Conservation (phyloP, 192 early-diverging fungal species). For the Umbelopsis isabellina region DNA sequence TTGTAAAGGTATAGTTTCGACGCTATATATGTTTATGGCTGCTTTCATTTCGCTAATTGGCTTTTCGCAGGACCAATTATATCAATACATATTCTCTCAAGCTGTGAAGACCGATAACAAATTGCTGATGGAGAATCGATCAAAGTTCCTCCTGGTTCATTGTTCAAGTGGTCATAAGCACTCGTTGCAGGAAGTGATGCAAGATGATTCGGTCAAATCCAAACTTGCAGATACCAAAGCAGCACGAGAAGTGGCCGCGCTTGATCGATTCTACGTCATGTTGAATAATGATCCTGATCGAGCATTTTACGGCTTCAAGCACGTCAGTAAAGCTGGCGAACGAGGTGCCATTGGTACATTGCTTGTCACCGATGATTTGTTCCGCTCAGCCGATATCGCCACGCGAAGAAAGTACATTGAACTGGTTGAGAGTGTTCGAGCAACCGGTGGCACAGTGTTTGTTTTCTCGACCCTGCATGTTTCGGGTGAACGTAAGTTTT, state of each 20-base stretch:
- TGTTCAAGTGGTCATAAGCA: conserved; percentile 97
- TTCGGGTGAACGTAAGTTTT: conserved; percentile 85
- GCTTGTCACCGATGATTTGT: conserved; percentile 91
- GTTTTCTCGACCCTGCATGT: conserved; percentile 94
- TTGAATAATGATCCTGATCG: conserved; percentile 85
- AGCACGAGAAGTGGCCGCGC: conserved; percentile 76
- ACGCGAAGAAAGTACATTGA: conserved; percentile 85
- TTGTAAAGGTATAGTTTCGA: conserved; percentile 70
- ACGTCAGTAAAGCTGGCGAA: conserved; percentile 85
- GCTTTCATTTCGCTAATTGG: not conserved
- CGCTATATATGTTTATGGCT: not conserved
- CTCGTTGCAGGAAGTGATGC: conserved; percentile 91
- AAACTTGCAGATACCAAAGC: conserved; percentile 92
- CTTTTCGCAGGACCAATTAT: conserved; percentile 75
- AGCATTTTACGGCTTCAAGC: conserved; percentile 91
- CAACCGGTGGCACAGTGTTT: conserved; percentile 74
- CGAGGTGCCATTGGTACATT: conserved; percentile 86
- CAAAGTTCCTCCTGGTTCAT: conserved; percentile 89
- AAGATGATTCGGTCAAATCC: conserved; percentile 77
- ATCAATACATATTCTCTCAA: conserved; percentile 82
- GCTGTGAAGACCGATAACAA: conserved; percentile 87
- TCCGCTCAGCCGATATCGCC: conserved; percentile 84
- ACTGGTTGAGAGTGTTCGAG: conserved; percentile 82
- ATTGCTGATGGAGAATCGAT: conserved; percentile 76
- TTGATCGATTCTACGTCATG: conserved; percentile 90